Base-by-base conservation (phyloP, 805 yeast species). In the Ogataea siamensis region DNA sequence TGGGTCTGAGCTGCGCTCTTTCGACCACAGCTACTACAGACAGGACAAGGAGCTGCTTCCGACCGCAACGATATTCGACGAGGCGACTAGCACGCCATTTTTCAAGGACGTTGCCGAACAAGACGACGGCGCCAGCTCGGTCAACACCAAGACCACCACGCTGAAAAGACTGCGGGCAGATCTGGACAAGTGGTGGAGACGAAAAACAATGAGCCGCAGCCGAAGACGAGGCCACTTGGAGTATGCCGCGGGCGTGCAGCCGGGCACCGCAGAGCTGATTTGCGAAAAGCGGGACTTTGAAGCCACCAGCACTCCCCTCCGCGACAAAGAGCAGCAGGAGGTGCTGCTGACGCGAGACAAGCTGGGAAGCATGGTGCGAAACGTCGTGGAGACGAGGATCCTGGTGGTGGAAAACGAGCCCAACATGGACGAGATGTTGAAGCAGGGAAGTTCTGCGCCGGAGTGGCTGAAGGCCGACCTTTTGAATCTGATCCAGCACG, bases 371-470 rank as follows among this genome's bases (percentile, higher is more conserved):
- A 36, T 19, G 7, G 35, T 26, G 19, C 40, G 29, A 7, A 38
- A 41, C 29, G 25, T 24, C 7, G 32, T 50, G 10, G 53, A 47
- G 32, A 34, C 54, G 7, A 34, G 54, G 32, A 42, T 53, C 14
- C 34, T 53, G 14, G 42, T 47, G 22, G 40, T 53, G 21, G 56
- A 54, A 30, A 54, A 51, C 32, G 49, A 48, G 34, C 47, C 51
- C n/a, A 34, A 39, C 22, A 29, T 38, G 45, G 45, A 40, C 5
- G 46, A 42, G 24, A 39, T 45, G 8, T 27, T 42, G 28, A 44
- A 34, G 24, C 39, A 37, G 36, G 53, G 57, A 5, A 35, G 23
- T 5, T 28, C 35, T 15, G 54, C 47, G 3, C 38, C 47, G 5
- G 46, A 43, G 10, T 46, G 44, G 47, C 42, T 45, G 15, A 51